These are phyloP conservation scores for Yarrowia divulgata DNA, from an alignment of 805 yeast species.

Conservation along the genomic window DNA sequence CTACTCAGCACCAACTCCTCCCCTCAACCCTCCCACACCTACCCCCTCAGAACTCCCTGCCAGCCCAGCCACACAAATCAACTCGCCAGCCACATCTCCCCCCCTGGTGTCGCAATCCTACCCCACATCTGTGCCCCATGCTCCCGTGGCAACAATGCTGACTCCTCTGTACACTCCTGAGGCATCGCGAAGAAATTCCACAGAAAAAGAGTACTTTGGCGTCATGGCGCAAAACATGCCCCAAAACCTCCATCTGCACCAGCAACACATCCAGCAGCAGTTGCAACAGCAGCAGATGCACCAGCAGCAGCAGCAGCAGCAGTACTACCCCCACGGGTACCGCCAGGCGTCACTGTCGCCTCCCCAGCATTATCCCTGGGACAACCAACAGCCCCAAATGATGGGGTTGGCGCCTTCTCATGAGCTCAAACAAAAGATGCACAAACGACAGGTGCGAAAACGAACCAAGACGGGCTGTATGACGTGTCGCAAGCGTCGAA, in stretches of 20 bases:
- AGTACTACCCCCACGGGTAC: neutral
- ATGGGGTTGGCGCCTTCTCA: slow-evolving; percentile 6
- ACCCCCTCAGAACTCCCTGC: slow-evolving; percentile 4
- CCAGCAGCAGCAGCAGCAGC: slow-evolving; percentile 23
- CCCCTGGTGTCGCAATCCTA: neutral
- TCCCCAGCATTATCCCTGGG: slow-evolving; percentile 25
- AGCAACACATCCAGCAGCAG: slow-evolving; percentile 25
- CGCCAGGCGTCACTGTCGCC: neutral
- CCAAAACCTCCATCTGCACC: neutral
- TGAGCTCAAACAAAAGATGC: slow-evolving; percentile 30
- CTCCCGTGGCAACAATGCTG: neutral
- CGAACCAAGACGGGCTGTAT: slow-evolving; percentile 79
- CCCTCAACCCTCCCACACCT: slow-evolving; percentile 5
- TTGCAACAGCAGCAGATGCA: slow-evolving; percentile 24
- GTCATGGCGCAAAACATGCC: neutral
- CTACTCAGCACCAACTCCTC: neutral
- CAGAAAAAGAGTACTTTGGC: slow-evolving; percentile 33
- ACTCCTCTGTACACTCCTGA: slow-evolving; percentile 36
- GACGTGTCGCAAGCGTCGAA: slow-evolving; percentile 73
- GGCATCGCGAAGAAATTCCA: slow-evolving; percentile 22
- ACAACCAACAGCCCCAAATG: slow-evolving; percentile 1
- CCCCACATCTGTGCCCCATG: neutral
- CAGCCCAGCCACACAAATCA: neutral
- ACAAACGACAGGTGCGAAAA: slow-evolving; percentile 49
- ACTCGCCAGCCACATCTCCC: slow-evolving; percentile 5